phyloP scores from a whole-genome alignment of 2,329 filamentous ascomycete genomes.

The Pestalotiopsis sp. region DNA sequence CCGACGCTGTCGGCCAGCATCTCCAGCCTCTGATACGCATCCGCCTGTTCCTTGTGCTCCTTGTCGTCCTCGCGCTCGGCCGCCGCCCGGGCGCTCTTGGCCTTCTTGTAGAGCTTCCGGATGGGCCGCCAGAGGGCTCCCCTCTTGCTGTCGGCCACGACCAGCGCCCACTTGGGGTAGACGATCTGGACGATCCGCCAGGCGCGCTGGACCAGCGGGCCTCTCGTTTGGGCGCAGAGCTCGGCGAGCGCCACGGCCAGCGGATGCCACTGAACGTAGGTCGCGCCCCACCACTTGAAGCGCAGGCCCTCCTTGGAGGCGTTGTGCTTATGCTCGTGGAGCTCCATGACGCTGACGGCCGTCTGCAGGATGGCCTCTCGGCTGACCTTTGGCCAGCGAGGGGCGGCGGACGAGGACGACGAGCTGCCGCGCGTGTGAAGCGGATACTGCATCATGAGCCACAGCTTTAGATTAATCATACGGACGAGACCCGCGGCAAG shows the following conservation, averaged over 20 bases:
- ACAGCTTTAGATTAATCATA: constrained; percentile 48
- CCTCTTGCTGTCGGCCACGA: constrained; percentile 51
- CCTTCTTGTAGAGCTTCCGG: constrained; percentile 54
- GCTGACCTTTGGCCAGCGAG: constrained; percentile 29
- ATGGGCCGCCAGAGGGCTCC: constrained; percentile 59
- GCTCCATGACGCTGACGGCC: constrained; percentile 49
- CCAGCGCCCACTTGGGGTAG: constrained; percentile 44
- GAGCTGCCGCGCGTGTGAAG: constrained; percentile 32
- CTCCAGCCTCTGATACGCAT: constrained; percentile 11
- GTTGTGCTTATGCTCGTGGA: constrained; percentile 32
- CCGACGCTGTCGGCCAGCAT: not conserved
- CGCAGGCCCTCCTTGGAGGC: constrained; percentile 38
- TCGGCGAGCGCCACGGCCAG: constrained; percentile 56
- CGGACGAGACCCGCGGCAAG: constrained; percentile 43
- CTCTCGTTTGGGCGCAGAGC: constrained; percentile 50
- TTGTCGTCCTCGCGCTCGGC: constrained; percentile 22
- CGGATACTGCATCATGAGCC: constrained; percentile 49
- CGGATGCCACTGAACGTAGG: constrained; percentile 59
- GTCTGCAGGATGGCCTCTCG: constrained; percentile 47
- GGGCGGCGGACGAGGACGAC: not conserved
- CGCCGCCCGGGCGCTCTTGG: constrained; percentile 41
- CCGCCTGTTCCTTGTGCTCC: not conserved
- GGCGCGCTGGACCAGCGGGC: constrained; percentile 48
- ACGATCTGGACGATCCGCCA: constrained; percentile 51
- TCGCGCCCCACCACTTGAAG: constrained; percentile 51